Evolutionary conservation across 768 basidiomycete genomes (phyloP), one percentile per base, ranked within the genome.

Genomic region (Tremella mesenterica): DNA sequence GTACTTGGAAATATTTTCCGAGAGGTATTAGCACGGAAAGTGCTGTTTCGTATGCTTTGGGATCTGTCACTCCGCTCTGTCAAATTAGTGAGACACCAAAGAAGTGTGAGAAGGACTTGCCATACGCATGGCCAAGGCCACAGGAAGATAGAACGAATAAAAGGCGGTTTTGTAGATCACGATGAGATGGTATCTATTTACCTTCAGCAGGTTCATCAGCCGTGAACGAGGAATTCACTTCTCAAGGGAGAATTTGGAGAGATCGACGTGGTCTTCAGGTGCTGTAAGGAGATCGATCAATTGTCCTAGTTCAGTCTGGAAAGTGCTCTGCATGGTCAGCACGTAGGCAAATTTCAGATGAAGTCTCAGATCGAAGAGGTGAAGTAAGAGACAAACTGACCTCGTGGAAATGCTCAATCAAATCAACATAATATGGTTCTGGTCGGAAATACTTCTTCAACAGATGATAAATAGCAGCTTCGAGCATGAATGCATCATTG

Each of bases 91-190:
- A 7, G 27, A 25, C 16, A 36, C 36, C 38, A 27, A 20, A 20
- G 1, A 38, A 26, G 18, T 14, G 18, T 4, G 10, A 20, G 10
- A n/a, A 12, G 28, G 41, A 61, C 69, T 49, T 20, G 69, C 73
- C 73, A 91, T 77, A 72, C 84, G 81, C 83, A 97, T 84, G 10
- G 90, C 90, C 58, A 91, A 83, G 13, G 93, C 95, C 59, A 97
- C 89, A 44, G 95, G 90, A 59, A 99, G 88, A 77, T 96, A 95
- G 81, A 97, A 97, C 27, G 89, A 95, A 76, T 97, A 99, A 76
- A 81, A 93, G 0, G 93, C 88, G 26, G 93, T 96, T 76, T 99
- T 99, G 82, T 91, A 96, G 58, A 88, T 80, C 49, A 96, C 93
- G 71, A 97, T 96, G 52, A 88, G 81, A 56, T 81, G 81, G 71